Base-by-base conservation (phyloP, 495 filamentous ascomycete genomes). In the Trichoderma virens region DNA sequence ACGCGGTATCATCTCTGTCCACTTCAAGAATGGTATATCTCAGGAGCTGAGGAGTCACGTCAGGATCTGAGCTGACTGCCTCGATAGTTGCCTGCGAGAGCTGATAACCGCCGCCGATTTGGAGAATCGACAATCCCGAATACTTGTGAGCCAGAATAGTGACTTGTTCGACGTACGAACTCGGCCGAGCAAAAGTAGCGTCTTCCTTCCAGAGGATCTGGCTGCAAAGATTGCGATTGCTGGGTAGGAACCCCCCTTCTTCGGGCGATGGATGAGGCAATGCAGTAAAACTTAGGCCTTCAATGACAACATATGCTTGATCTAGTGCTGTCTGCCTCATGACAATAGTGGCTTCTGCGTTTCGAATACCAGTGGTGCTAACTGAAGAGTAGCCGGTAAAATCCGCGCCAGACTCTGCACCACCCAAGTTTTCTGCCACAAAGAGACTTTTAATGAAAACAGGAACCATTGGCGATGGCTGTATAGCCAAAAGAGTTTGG, bases 171-270 rank as follows among this genome's bases (percentile, higher is more conserved):
- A 34, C 60, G 6, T 23, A 23, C 23, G 31, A 61, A 3, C 38
- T 34, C 8, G 61, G 61, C 5, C 20, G 8, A 13, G 61, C 38
- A 18, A 62, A 62, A n/a, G 38, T 13, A 9, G 39, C 63, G 25
- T 70, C 54, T 11, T 64, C 51, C 45, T 75, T 67, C 73, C 73
- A 75, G 20, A 64, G 54, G 45, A 75, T 67, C 59, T 68, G 60
- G 1, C 69, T 71, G 35, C 70, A 73, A 11, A 75, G 69, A 56
- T 69, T 68, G n/a, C 70, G 68, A 38, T 73, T 64, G 47, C 66
- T 74, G 20, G 72, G 67, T 34, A 75, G 63, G 56, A 74, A 75
- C 0, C 60, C 68, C 16, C 64, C 62, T 18, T 63, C 65, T n/a
- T 18, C 35, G 28, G 2, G 59, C 43, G 39, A 61, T 14, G 35